Base-by-base conservation (phyloP, 192 early-diverging fungal species). In the Backusella westeae region DNA sequence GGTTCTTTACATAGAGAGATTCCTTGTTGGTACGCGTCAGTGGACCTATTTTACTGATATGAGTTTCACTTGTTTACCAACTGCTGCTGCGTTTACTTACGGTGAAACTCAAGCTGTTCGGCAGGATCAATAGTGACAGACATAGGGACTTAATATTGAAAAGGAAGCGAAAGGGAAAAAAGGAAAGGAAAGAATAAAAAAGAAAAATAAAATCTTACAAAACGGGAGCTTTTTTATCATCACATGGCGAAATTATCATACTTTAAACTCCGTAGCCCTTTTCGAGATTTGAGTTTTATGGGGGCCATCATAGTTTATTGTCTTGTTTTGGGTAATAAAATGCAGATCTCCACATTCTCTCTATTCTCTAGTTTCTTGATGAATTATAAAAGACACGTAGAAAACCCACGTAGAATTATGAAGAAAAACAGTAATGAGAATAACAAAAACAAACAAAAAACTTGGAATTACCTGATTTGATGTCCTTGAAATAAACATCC, bases 21-120 rank as follows among this genome's bases (percentile, higher is more conserved):
- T 89, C 90, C 49, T 91, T 89, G 52, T 87, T 87, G 74, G 85
- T 77, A 44, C 81, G 76, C 39, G 90, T 89, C 72, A 93, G 88
- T 14, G 92, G 92, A 75, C 89, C 90, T 91, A 39, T 17, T 17
- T 29, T 44, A 14, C 32, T 44, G 15, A 17, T 44, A 15, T 44
- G 42, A 39, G 38, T 39, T 39, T 39, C 38, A 39, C 3, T 39
- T 32, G 32, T 32, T 32, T 32, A 32, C 10, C 38, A 65, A 3
- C 21, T 21, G 15, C 5, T 56, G 15, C 29, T 65, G n/a, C 34
- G 5, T 68, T 68, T 29, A 44, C 70, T 29, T 71, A 71, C 70
- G 23, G 29, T 49, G 42, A 19, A 71, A 71, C 34, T 71, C 70
- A 6, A 71, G 42, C 17, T 71, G 70, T 49, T 71, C 70, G 21